Evolutionary conservation across 495 filamentous ascomycete genomes (phyloP).

Genomic region (Xylaria cubensis): DNA sequence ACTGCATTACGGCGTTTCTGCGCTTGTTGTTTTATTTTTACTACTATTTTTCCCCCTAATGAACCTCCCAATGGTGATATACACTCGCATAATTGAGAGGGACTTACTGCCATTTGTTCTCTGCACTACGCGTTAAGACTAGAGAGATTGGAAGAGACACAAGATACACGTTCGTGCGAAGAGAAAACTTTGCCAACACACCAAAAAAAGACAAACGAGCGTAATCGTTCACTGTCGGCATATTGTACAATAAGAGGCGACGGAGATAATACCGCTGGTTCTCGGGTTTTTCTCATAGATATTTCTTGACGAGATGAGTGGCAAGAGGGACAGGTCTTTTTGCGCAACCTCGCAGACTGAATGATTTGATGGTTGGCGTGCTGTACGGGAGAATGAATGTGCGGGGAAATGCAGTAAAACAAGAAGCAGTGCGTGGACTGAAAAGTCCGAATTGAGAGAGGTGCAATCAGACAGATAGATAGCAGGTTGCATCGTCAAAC

Average conservation of each 20-base stretch:
- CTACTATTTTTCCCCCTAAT: not conserved
- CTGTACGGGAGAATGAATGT: not conserved
- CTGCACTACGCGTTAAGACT: conserved; percentile 17
- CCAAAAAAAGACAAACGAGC: conserved; percentile 12
- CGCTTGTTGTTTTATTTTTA: conserved; percentile 8
- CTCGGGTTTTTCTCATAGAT: conserved; percentile 23
- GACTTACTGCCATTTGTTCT: conserved; percentile 6
- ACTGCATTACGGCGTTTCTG: conserved; percentile 27
- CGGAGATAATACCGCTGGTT: conserved; percentile 3
- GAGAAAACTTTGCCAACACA: conserved; percentile 8
- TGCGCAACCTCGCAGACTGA: conserved; percentile 25
- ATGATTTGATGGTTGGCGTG: conserved; percentile 18
- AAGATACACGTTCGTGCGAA: conserved; percentile 16
- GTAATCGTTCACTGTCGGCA: conserved; percentile 7
- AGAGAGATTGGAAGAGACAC: conserved; percentile 23
- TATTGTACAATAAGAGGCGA: conserved; percentile 24
- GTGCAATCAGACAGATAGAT: conserved; percentile 13
- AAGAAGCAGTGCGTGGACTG: not conserved
- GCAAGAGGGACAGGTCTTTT: conserved; percentile 6
- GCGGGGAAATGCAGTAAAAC: not conserved
- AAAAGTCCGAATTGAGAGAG: not conserved
- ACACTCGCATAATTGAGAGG: conserved; percentile 21
- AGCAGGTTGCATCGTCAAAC: conserved; percentile 1
- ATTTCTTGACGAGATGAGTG: conserved; percentile 14
- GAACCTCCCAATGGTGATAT: not conserved